These are phyloP conservation scores for Dittrichia graveolens DNA, from an alignment of 129 eudicot species.

Conservation along the genomic window DNA sequence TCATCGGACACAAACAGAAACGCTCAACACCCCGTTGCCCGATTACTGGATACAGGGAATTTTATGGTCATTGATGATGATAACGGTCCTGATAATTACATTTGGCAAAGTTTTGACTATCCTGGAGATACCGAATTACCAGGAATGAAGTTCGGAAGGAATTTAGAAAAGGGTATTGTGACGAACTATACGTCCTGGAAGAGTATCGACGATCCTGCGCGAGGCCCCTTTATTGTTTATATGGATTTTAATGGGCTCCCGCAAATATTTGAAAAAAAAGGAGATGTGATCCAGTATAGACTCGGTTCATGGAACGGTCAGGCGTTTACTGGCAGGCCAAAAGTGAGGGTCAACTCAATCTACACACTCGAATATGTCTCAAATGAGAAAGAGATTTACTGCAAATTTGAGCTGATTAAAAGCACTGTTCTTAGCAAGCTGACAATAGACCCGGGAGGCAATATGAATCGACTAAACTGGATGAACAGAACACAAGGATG, in stretches of 20 bases:
- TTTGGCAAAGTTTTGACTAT: not conserved
- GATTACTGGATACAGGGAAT: slow-evolving; percentile 27
- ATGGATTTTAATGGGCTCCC: too few relatives aligned
- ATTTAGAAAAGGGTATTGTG: not conserved
- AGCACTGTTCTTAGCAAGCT: not conserved
- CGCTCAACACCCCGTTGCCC: not conserved
- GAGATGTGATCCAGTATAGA: not conserved
- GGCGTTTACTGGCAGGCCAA: not conserved
- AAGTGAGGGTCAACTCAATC: not conserved
- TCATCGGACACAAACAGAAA: slow-evolving; percentile 27
- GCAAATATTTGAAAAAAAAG: too few relatives aligned
- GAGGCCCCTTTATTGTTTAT: not conserved
- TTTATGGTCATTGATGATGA: not conserved
- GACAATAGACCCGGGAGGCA: not conserved
- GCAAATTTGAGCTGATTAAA: not conserved
- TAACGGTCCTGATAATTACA: not conserved
- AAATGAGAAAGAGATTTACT: not conserved
- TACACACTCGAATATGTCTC: too few relatives aligned
- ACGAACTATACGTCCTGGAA: slow-evolving; percentile 30
- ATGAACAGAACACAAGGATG: not conserved
- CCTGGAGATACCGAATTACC: not conserved
- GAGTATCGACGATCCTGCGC: slow-evolving; percentile 33
- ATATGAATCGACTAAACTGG: not conserved
- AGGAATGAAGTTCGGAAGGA: slow-evolving; percentile 2
- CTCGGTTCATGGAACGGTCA: not conserved